Conservation (phyloP, 1,284 basidiomycete genomes). For the Sanghuangporus baumii region DNA sequence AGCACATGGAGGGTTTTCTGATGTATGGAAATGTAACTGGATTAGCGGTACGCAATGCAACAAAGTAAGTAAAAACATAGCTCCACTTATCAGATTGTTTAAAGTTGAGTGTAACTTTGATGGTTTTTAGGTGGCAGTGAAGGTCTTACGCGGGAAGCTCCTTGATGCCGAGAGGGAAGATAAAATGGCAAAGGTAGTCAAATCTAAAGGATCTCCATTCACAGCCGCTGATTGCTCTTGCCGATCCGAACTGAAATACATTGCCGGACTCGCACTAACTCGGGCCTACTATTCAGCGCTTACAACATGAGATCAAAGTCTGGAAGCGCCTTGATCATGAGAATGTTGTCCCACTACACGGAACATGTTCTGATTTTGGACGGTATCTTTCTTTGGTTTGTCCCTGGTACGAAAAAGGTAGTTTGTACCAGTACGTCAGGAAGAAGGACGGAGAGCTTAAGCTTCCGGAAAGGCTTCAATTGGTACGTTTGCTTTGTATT, state of each 20-base stretch:
- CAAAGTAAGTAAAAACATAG: constrained; percentile 11
- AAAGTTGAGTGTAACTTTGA: not conserved
- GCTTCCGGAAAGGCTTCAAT: constrained; percentile 18
- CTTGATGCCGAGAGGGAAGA: constrained; percentile 4
- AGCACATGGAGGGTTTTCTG: constrained; percentile 40
- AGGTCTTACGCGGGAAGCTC: constrained; percentile 7
- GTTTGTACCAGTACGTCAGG: constrained; percentile 21
- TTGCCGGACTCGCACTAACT: no score
- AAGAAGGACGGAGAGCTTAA: constrained; percentile 13
- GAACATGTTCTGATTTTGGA: constrained; percentile 23
- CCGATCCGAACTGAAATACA: not conserved
- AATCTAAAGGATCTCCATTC: not conserved
- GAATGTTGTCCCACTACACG: constrained; percentile 24
- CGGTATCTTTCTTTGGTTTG: constrained; percentile 25
- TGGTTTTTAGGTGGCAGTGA: constrained; percentile 10
- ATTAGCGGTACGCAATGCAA: constrained; percentile 19
- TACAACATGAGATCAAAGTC: constrained; percentile 24
- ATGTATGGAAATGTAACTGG: constrained; percentile 38
- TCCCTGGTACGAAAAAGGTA: constrained; percentile 26
- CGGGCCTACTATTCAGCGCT: constrained; percentile 11
- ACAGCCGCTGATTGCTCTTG: not conserved
- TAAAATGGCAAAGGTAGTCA: constrained; percentile 20
- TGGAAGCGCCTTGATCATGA: constrained; percentile 25
- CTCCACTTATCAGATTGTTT: no score
- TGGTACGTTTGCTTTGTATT: constrained; percentile 18